Base-by-base conservation (phyloP, 202 grass and related monocot species). In the Panicum virgatum region DNA sequence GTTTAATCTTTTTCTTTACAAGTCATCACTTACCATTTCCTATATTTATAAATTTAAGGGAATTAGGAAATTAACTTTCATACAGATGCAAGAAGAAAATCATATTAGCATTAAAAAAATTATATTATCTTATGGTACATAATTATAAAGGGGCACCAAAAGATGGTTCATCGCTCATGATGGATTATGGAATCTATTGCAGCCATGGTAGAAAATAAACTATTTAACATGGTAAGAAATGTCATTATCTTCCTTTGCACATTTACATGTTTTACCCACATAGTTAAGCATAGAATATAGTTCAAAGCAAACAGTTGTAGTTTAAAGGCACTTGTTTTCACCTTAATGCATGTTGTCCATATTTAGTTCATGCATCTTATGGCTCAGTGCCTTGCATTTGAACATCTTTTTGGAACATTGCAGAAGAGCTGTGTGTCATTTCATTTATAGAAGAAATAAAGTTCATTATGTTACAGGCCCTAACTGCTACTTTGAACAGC, bases 211-310 rank as follows among this genome's bases (percentile, higher is more conserved):
- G 2, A 34, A 34, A 81, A 46, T 60, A 43, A 13, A 36, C 65
- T 27, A 64, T 50, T 61, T 64, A 51, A 54, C 5, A 63, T 39
- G 26, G 7, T 45, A 6, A 9, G 27, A 34, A 8, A 43, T 73
- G 0, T 0, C 20, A 42, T 75, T 64, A 38, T 67, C 18, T 29
- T 37, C 75, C 4, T 6, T 68, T 40, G 12, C 7, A 80, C 19
- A 73, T n/a, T 80, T 73, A 73, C 20, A 73, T 46, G 38, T 37
- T 43, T 81, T 81, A 39, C 44, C 25, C 62, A 15, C 56, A 30
- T 44, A 70, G 75, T 5, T 69, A 61, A 70, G 74, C 29, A 9
- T 51, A 78, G 7, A 42, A 52, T 63, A 57, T 38, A 25, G 32
- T 72, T 64, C 23, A 54, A 75, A 79, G 12, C 8, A 79, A 82